phyloP scores from a whole-genome alignment of 2,329 filamentous ascomycete genomes.

The Penicillium sp. region DNA sequence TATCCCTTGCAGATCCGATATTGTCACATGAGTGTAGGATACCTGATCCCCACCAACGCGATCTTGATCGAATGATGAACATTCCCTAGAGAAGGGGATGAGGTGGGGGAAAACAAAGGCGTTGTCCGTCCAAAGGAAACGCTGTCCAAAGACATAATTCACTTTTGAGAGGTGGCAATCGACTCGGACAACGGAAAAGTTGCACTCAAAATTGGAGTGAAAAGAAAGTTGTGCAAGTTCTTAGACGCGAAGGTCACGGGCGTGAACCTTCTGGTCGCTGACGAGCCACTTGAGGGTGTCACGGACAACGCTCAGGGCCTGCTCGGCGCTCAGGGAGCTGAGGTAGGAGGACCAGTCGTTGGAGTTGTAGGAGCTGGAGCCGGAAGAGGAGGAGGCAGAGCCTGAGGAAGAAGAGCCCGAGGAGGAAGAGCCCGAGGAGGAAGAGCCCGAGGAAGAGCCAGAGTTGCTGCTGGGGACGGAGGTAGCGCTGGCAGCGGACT shows the following conservation, averaged over 20 bases:
- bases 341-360: slow-evolving; percentile 24
- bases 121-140: neutral
- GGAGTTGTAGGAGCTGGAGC: slow-evolving; percentile 12
- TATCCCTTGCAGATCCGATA: slow-evolving; percentile 3
- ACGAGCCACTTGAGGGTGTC: slow-evolving; percentile 30
- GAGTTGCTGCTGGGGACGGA: slow-evolving; percentile 2
- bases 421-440: slow-evolving; percentile 5
- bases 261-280: slow-evolving; percentile 26
- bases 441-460: slow-evolving; percentile 1
- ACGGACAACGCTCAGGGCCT: slow-evolving; percentile 26
- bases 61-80: neutral
- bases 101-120: neutral
- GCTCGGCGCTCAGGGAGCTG: slow-evolving; percentile 26
- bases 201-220: neutral
- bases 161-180: neutral
- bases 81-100: neutral
- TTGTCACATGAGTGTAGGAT: slow-evolving; percentile 5
- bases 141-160: neutral
- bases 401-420: slow-evolving; percentile 8
- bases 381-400: slow-evolving; percentile 2
- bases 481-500: slow-evolving; percentile 18
- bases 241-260: slow-evolving; percentile 25
- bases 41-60: slow-evolving; percentile 8
- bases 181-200: neutral
- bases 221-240: neutral